Conservation (phyloP, 768 basidiomycete species). For the Leccinum broughii region DNA sequence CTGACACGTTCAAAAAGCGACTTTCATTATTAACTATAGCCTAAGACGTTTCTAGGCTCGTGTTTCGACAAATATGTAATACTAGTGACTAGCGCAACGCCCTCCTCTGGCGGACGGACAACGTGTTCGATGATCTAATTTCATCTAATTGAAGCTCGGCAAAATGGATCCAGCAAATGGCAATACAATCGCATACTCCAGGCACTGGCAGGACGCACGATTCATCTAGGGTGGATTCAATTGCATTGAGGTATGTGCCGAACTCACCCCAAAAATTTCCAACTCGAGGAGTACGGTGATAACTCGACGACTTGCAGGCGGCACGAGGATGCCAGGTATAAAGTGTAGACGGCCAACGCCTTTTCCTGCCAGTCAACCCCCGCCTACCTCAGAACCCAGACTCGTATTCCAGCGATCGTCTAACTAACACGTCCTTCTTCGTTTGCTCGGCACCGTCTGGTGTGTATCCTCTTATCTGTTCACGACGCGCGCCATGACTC, state of each 20-base stretch:
- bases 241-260: neutral
- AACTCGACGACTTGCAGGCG: neutral
- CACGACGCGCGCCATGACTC: neutral
- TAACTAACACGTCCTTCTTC: neutral
- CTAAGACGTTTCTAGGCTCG: neutral
- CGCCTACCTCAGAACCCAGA: neutral
- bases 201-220: neutral
- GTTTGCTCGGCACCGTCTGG: neutral
- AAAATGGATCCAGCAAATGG: neutral
- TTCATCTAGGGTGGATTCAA: constrained; percentile 2
- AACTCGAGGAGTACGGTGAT: constrained; percentile 1
- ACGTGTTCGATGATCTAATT: constrained; percentile 11
- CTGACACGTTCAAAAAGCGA: neutral
- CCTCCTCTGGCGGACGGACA: constrained; percentile 5
- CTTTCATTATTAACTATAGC: constrained; percentile 1
- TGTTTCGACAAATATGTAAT: constrained; percentile 4
- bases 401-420: neutral
- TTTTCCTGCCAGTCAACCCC: neutral
- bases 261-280: neutral
- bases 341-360: constrained; percentile 4
- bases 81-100: neutral
- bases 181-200: neutral
- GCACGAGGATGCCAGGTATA: constrained; percentile 15
- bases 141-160: neutral
- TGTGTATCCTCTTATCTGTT: constrained; percentile 3